A percentile compares a stretch with the other conserved stretches of the same genome.
Evolutionary conservation across 2,329 filamentous ascomycete species (phyloP).

Genomic region (Pseudogymnoascus destructans): DNA sequence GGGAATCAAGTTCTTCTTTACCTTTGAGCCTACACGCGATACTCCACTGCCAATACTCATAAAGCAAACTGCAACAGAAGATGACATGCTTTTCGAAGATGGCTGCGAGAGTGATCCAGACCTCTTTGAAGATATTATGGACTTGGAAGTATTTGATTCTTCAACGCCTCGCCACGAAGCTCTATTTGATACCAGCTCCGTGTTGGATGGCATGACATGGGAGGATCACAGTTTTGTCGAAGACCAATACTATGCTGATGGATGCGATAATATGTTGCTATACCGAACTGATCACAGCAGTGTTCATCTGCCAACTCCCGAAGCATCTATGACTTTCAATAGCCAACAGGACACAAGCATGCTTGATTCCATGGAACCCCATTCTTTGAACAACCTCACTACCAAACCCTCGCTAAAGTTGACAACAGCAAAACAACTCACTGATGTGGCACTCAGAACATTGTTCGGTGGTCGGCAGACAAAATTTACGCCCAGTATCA

Average conservation of each 20-base stretch:
- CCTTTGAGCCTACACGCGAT: slow-evolving; percentile 13
- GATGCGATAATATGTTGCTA: slow-evolving; percentile 14
- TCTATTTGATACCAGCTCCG: not conserved
- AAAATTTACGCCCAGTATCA: slow-evolving; percentile 9
- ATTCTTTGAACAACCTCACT: not conserved
- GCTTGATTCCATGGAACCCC: not conserved
- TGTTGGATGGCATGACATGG: not conserved
- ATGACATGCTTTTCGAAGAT: not conserved
- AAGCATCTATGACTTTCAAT: not conserved
- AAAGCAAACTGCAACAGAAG: not conserved
- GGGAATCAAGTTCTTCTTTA: slow-evolving; percentile 16
- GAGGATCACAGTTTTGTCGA: not conserved
- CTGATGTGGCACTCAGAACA: slow-evolving; percentile 12
- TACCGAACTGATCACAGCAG: slow-evolving; percentile 15
- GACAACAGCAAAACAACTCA: slow-evolving; percentile 10
- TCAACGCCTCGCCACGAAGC: not conserved
- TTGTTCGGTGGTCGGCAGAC: slow-evolving; percentile 12
- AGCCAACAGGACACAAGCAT: slow-evolving; percentile 1
- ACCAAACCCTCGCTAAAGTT: not conserved
- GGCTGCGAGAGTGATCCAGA: not conserved
- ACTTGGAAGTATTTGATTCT: not conserved
- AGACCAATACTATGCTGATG: not conserved
- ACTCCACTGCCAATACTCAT: not conserved
- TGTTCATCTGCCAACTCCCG: not conserved
- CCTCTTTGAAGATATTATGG: not conserved